A percentile compares a stretch with the other conserved stretches of the same genome.
These are phyloP conservation scores for Fusarium guadeloupense DNA, from an alignment of 2,329 filamentous ascomycete genomes.

Conservation along the genomic window DNA sequence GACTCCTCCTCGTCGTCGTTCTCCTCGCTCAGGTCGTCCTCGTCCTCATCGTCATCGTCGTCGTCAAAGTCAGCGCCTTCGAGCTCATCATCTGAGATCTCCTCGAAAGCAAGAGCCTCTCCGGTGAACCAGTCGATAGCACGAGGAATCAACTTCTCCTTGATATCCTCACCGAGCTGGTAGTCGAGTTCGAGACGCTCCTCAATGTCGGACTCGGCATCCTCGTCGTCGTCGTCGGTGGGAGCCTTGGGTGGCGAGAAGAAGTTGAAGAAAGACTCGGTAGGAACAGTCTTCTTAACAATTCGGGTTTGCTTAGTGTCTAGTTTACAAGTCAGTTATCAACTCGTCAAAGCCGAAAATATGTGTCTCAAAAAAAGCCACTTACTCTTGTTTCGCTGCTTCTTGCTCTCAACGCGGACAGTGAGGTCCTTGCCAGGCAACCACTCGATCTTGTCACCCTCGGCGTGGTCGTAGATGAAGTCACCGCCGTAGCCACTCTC, in stretches of 20 bases:
- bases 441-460: constrained; percentile 98
- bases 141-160: constrained; percentile 98
- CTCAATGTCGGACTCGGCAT: constrained; percentile 90
- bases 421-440: constrained; percentile 93
- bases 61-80: constrained; percentile 87
- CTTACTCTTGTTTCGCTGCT: constrained; percentile 99
- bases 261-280: constrained; percentile 99
- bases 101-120: constrained; percentile 96
- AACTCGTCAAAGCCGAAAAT: not conserved
- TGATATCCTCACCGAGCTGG: constrained; percentile 98
- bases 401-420: constrained; percentile 96
- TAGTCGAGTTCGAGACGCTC: constrained; percentile 98
- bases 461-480: constrained; percentile 99
- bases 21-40: constrained; percentile 84
- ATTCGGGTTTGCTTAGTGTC: constrained; percentile 99
- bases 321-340: constrained; percentile 51
- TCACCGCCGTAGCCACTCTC: constrained; percentile 98
- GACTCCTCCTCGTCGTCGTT: constrained; percentile 84
- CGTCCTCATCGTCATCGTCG: constrained; percentile 93
- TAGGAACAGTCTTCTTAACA: constrained; percentile 98
- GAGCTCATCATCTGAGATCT: constrained; percentile 83
- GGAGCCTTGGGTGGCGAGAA: constrained; percentile 95
- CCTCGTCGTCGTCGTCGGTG: constrained; percentile 73
- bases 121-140: constrained; percentile 99
- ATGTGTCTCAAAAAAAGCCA: not conserved